Evolutionary conservation across 495 filamentous ascomycete genomes (phyloP), one percentile per base, ranked within the genome.

Genomic region (Articulospora tetracladia): DNA sequence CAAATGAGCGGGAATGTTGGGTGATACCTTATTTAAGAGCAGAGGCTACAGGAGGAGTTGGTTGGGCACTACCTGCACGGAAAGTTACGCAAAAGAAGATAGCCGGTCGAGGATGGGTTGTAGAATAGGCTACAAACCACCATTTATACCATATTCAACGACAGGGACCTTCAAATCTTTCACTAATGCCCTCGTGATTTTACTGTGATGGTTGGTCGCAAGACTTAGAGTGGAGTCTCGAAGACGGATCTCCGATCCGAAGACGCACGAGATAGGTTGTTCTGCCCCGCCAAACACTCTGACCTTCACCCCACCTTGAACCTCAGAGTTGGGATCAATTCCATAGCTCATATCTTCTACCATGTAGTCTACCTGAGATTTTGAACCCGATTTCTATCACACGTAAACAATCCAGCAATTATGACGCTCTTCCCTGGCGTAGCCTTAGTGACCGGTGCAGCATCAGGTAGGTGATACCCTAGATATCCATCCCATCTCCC

Each of bases 21-120:
- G 90, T 96, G 24, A 81, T 93, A 53, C 89, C 88, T 34, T 86
- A 83, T 64, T 73, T 90, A 44, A 83, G 91, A 8, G 85, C 87
- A 7, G 81, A 85, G 57, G 74, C 72, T 1, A 77, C 69, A 23
- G 84, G 83, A 15, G 81, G 80, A 0, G 75, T 85, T 61, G 91
- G 91, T 0, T 98, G 94, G 94, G 86, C 90, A 23, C 71, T 98
- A 72, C 86, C 88, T 1, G 86, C 89, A 23, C 83, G 82, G 73
- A 96, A 90, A 76, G 88, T 97, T 34, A 76, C 84, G 58, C 95
- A 97, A 75, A 86, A 68, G 73, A 91, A 85, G 69, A 84, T 88
- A 50, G 62, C 74, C 2, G 86, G 81, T 59, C 81, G 84, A 57
- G 91, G 85, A 1, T 98, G 93, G 93, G 80, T 89, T 62, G 81